Percentiles rank a stretch among this genome's conserved stretches.
phyloP scores from a whole-genome alignment of 345 rosid species.

The Rhizophora apiculata region DNA sequence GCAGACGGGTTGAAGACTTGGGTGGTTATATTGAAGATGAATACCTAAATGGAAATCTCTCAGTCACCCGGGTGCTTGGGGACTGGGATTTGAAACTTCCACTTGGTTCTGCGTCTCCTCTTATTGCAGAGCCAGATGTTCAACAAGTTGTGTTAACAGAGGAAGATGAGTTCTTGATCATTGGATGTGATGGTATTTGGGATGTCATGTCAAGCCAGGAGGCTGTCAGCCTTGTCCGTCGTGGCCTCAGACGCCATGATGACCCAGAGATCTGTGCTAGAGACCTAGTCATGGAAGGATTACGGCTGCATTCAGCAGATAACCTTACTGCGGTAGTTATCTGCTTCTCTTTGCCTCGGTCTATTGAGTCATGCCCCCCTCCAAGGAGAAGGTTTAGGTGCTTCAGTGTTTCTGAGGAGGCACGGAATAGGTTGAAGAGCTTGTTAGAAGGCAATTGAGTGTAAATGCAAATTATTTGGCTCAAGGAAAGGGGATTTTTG shows the following conservation, averaged over 20 bases:
- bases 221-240: slow-evolving; percentile 71
- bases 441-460: slow-evolving; percentile 60
- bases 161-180: slow-evolving; percentile 79
- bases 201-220: slow-evolving; percentile 72
- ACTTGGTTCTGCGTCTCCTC: slow-evolving; percentile 54
- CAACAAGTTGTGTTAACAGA: slow-evolving; percentile 48
- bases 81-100: slow-evolving; percentile 86
- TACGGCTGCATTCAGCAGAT: slow-evolving; percentile 48
- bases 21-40: slow-evolving; percentile 52
- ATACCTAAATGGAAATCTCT: slow-evolving; percentile 53
- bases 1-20: slow-evolving; percentile 53
- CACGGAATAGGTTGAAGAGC: slow-evolving; percentile 47
- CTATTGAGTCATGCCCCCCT: slow-evolving; percentile 39
- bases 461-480: slow-evolving; percentile 16
- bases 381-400: slow-evolving; percentile 42
- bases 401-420: slow-evolving; percentile 48
- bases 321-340: slow-evolving; percentile 52
- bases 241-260: slow-evolving; percentile 51
- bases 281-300: slow-evolving; percentile 58
- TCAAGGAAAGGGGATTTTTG: slow-evolving; percentile 6
- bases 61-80: slow-evolving; percentile 82
- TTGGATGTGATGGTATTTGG: slow-evolving; percentile 90
- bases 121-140: slow-evolving; percentile 80
- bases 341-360: slow-evolving; percentile 37
- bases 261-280: slow-evolving; percentile 56